phyloP scores from a whole-genome alignment of 176 grass and related monocot genomes.

The Musa troglodytarum region DNA sequence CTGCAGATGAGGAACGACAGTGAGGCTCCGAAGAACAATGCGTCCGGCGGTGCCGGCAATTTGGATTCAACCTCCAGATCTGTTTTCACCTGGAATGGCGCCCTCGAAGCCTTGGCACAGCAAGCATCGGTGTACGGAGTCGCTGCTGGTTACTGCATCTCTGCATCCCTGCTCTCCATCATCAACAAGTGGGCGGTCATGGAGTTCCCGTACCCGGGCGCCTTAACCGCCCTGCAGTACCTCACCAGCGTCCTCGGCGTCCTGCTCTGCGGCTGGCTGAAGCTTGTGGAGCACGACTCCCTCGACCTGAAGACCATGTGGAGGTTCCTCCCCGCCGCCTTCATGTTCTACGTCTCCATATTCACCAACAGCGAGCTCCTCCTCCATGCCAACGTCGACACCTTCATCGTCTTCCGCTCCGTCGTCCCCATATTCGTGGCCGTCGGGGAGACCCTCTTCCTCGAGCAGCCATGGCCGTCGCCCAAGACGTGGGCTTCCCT shows the following conservation, averaged over 20 bases:
- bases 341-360: slow-evolving; percentile 13
- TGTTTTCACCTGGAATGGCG: background rate
- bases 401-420: slow-evolving; percentile 13
- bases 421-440: slow-evolving; percentile 3
- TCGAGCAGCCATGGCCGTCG: slow-evolving; percentile 4
- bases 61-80: background rate
- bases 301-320: background rate
- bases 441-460: slow-evolving; percentile 2
- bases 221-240: slow-evolving; percentile 4
- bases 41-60: background rate
- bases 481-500: slow-evolving; percentile 6
- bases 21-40: background rate
- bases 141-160: slow-evolving; percentile 6
- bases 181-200: slow-evolving; percentile 15
- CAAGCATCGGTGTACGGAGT: background rate
- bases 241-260: slow-evolving; percentile 3
- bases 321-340: slow-evolving; percentile 3
- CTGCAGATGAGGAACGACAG: background rate
- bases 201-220: background rate
- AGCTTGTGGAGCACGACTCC: background rate
- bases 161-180: slow-evolving; percentile 1
- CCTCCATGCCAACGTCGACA: slow-evolving; percentile 13
- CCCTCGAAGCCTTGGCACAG: background rate
- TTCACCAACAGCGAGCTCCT: slow-evolving; percentile 16
- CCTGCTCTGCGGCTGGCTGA: background rate